Evolutionary conservation across 1,284 basidiomycete species (phyloP), one percentile per base, ranked within the genome.

Genomic region (Cutaneotrichosporon mucoides): DNA sequence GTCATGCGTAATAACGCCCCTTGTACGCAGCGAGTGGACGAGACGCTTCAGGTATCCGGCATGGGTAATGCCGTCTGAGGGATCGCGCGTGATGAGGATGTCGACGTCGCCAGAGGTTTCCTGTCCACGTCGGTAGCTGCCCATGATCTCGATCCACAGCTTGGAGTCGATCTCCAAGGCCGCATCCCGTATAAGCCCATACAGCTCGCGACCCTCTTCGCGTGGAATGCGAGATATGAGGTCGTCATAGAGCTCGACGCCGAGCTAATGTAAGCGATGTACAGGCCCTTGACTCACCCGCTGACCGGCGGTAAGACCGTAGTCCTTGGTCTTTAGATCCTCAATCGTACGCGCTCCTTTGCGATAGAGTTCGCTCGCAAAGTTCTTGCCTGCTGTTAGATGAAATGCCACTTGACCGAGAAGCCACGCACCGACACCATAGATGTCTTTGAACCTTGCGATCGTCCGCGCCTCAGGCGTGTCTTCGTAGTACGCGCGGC

Each of bases 71-170:
- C 89, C 89, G 67, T 92, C 89, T 4, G 81, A 73, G 0, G 84
- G 81, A 33, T 86, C 82, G 12, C 90, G 84, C 0, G 90, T 91
- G 65, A 95, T 86, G 60, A 95, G 75, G 53, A 95, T 86, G 73
- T 96, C 92, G 57, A 96, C 90, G 73, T 95, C 92, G 1, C 92
- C 92, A 58, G 89, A 93, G 53, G 85, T 84, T 1, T 80, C 78
- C 70, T 87, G 87, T 5, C 90, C 89, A 60, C 92, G 83, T 63
- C 92, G 81, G 73, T 87, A 95, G 66, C 88, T 92, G 1, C 92
- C 92, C 92, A 95, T 94, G 56, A 92, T 86, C 58, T 91, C 85
- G 12, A 95, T 79, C 68, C 84, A 85, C 24, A 95, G 76, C 56
- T 85, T 83, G 5, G 83, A 78, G 68, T 94, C 92, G 38, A 94